phyloP scores from a whole-genome alignment of 129 eudicot genomes.

The Tagetes patula region DNA sequence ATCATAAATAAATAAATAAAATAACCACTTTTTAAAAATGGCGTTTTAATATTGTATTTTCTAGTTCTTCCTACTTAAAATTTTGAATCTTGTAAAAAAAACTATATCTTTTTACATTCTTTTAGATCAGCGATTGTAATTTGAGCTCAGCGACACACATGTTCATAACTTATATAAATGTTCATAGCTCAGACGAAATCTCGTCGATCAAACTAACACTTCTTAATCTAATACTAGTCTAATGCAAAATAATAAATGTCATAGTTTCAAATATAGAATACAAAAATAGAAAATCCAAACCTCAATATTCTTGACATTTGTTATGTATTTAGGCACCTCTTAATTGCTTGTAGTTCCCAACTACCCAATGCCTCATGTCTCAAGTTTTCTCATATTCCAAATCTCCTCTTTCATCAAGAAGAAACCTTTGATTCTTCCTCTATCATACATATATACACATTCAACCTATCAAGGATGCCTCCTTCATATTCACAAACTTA shows the following conservation, averaged over 20 bases:
- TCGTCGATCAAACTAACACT: background rate
- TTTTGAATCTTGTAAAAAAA: too few species aligned
- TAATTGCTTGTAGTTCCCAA: conserved; percentile 67
- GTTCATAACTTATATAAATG: too few species aligned
- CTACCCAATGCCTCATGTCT: conserved; percentile 69
- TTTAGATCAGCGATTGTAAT: too few species aligned
- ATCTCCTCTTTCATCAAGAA: conserved; percentile 53
- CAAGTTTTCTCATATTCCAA: conserved; percentile 88
- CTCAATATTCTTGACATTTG: conserved; percentile 15
- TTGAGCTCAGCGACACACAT: too few species aligned
- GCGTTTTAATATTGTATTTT: background rate
- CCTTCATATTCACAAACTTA: conserved; percentile 43
- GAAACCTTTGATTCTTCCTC: conserved; percentile 84
- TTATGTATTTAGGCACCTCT: conserved; percentile 57
- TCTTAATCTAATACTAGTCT: background rate
- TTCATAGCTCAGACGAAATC: background rate
- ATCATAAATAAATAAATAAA: background rate
- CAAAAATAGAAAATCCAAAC: conserved; percentile 15
- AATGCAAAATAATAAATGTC: background rate
- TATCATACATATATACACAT: conserved; percentile 36
- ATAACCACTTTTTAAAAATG: background rate
- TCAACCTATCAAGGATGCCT: conserved; percentile 48
- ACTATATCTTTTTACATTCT: too few species aligned
- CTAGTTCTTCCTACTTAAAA: background rate
- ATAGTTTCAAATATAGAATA: conserved; percentile 25